Conservation (phyloP, 2,329 filamentous ascomycete genomes). For the Hypoxylon rubiginosum region DNA sequence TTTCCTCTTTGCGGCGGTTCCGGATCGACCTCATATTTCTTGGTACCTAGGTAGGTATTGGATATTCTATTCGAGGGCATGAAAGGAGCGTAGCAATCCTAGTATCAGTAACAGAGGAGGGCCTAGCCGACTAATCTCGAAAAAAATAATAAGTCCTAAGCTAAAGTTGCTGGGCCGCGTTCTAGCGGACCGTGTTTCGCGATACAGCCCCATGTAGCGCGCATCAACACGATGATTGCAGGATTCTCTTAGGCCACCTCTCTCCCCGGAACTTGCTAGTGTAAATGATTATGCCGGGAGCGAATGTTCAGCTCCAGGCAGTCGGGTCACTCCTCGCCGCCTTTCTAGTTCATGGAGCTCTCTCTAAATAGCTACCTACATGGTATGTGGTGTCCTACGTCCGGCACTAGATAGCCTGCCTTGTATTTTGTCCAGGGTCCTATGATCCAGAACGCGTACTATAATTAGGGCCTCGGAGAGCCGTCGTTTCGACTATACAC, state of each 20-base stretch:
- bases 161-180: background rate
- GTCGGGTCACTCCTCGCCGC: background rate
- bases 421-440: background rate
- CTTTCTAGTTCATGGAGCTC: background rate
- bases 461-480: background rate
- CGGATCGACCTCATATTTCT: background rate
- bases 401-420: background rate
- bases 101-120: background rate
- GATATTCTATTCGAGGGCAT: background rate
- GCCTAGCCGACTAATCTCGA: background rate
- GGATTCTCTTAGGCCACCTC: background rate
- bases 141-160: background rate
- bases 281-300: background rate
- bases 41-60: background rate
- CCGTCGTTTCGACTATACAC: background rate
- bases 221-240: background rate
- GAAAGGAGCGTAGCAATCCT: background rate
- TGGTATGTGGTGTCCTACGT: background rate
- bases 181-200: constrained; percentile 24
- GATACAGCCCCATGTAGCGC: constrained; percentile 5
- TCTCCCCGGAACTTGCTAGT: background rate
- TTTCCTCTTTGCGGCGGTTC: background rate
- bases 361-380: too few species aligned
- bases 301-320: background rate
- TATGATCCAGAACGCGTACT: background rate